Evolutionary conservation across 495 filamentous ascomycete species (phyloP), one percentile per base, ranked within the genome.

Genomic region (Aspergillus steynii): DNA sequence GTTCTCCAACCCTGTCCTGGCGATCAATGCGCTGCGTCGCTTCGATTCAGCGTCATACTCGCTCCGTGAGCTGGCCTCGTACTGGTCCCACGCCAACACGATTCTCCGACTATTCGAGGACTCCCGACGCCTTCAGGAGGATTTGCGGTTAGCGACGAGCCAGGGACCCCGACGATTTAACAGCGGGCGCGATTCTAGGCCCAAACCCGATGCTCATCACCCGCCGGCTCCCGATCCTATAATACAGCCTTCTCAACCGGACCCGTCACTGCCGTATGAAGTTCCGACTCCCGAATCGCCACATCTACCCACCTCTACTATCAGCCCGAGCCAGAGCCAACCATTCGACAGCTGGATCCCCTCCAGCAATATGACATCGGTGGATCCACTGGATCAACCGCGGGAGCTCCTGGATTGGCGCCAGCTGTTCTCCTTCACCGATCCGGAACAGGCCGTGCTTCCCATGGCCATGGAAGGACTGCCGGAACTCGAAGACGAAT

Each of bases 1-100:
- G 32, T 79, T 80, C 58, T 79, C 77, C n/a, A 81, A 82, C 50
- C 78, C 79, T 3, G 74, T 81, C 10, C 69, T 80, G 9, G 79
- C 78, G 1, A 81, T 81, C 65, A 81, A 81, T 37, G 78, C 77
- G 48, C 70, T 81, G 32, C 76, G 78, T 31, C 76, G 78, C 9
- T 81, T 81, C 53, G 77, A 81, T 54, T 81, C 78, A 2, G 72
- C 77, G 10, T 76, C 75, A 1, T 77, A 77, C 55, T 80, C 77
- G 6, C 69, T 81, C 27, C 78, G 78, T 37, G 76, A 77, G 56
- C 60, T 81, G 54, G 74, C 78, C 26, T 68, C 72, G 29, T 80
- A 76, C 56, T 81, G 78, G 78, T 73, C 75, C 46, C 77, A 78
- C 58, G 78, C 78, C 26, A 74, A 70, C 49, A 80, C 77, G 25